Base-by-base conservation (phyloP, 2,329 filamentous ascomycete genomes). In the Xylaria sp. region DNA sequence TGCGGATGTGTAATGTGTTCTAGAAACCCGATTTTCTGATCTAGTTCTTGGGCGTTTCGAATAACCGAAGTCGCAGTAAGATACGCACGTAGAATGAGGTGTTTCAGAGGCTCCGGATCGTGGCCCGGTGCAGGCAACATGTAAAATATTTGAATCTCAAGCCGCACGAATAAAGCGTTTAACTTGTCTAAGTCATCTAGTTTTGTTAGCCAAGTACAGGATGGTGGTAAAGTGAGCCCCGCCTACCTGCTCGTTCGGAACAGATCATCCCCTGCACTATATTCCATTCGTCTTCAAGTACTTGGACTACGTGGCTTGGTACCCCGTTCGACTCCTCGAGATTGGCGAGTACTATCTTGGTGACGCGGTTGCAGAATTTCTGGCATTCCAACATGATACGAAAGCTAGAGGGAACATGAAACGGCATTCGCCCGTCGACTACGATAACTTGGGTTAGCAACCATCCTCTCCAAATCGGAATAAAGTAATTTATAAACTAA, bases 81-180 rank as follows among this genome's bases (percentile, higher is more conserved):
- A 71, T 81, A 83, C 21, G 79, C 74, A 21, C 81, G 79, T 40
- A 82, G 70, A 23, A 81, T 71, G 67, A 83, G 79, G 49, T 79
- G 74, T 60, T 77, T 78, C 57, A 83, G 75, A 11, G 72, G 74
- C 40, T 76, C 77, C 1, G 71, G 70, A 64, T 71, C 75, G 62
- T 73, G 74, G 17, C 75, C 76, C 1, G 78, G 75, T 0, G 77
- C 75, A 3, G 80, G 80, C 63, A 79, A 76, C 66, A 85, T 81
- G 73, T 85, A 85, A 71, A 81, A 84, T 1, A 76, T 72, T 63
- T 86, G 83, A 8, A 85, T 77, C 58, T 86, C 83, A n/a, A 84
- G 76, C 21, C 80, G 77, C 1, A 82, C 79, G 0, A 81, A 76
- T 3, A 85, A 71, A 8, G 82, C 72, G 49, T 81, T 80, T 67